phyloP scores from a whole-genome alignment of 1,284 basidiomycete species.

The Malassezia yamatoensis region DNA sequence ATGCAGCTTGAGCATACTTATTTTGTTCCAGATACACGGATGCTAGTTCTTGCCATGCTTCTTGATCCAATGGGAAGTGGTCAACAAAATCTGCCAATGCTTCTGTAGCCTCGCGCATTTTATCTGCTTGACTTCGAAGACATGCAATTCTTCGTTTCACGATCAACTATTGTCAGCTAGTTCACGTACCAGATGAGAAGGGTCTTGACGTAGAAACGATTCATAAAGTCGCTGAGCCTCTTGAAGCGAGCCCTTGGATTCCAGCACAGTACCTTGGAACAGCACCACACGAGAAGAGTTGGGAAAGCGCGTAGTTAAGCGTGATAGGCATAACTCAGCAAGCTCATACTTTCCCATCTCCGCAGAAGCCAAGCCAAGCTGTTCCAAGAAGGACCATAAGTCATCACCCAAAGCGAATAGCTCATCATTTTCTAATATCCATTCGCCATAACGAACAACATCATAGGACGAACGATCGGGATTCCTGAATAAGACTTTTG shows the following conservation, averaged over 20 bases:
- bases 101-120: slow-evolving; percentile 57
- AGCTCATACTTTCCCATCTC: slow-evolving; percentile 68
- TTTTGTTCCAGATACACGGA: slow-evolving; percentile 69
- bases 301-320: slow-evolving; percentile 64
- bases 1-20: slow-evolving; percentile 59
- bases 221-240: slow-evolving; percentile 62
- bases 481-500: neutral
- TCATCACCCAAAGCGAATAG: slow-evolving; percentile 51
- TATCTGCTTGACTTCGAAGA: slow-evolving; percentile 22
- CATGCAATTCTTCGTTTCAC: slow-evolving; percentile 77
- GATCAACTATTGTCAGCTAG: slow-evolving; percentile 54
- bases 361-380: slow-evolving; percentile 72
- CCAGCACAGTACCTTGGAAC: slow-evolving; percentile 74
- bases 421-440: slow-evolving; percentile 52
- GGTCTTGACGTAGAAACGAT: slow-evolving; percentile 59
- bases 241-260: slow-evolving; percentile 55
- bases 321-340: slow-evolving; percentile 69
- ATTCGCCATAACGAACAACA: slow-evolving; percentile 58
- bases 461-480: slow-evolving; percentile 58
- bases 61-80: slow-evolving; percentile 81
- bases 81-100: slow-evolving; percentile 73
- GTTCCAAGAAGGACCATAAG: slow-evolving; percentile 73
- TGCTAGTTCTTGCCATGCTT: slow-evolving; percentile 87
- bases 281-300: slow-evolving; percentile 70
- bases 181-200: slow-evolving; percentile 63